phyloP scores from a whole-genome alignment of 208 protist species.

The Novymonas esmeraldas region DNA sequence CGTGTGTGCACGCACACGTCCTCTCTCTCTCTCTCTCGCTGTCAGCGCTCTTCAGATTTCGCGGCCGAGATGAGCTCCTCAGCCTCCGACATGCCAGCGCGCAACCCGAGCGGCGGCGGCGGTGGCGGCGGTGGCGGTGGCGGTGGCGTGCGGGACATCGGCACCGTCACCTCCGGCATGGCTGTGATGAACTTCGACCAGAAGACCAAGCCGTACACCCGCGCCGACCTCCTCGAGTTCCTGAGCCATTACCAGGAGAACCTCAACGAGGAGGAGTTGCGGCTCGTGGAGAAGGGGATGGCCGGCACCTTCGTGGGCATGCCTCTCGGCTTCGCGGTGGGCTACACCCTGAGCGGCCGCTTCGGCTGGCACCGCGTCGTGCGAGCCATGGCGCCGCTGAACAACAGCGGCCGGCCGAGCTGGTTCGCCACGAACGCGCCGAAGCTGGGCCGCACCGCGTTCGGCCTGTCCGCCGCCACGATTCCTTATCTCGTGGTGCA shows the following conservation, averaged over 20 bases:
- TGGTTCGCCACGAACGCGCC: constrained; percentile 40
- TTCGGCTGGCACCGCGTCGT: constrained; percentile 73
- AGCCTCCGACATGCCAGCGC: constrained; percentile 11
- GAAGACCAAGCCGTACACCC: constrained; percentile 85
- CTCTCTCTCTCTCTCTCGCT: constrained; percentile 7
- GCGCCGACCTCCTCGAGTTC: constrained; percentile 74
- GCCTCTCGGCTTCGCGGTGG: constrained; percentile 51
- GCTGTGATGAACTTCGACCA: constrained; percentile 86
- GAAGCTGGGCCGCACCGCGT: constrained; percentile 54
- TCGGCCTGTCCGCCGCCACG: constrained; percentile 55
- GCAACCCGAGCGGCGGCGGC: constrained; percentile 39
- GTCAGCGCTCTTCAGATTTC: not conserved
- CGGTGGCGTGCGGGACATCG: constrained; percentile 78
- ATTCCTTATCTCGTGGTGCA: constrained; percentile 80
- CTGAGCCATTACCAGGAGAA: constrained; percentile 75
- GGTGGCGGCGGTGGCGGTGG: constrained; percentile 72
- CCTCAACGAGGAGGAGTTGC: constrained; percentile 65
- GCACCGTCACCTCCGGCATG: constrained; percentile 87
- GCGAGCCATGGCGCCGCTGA: constrained; percentile 47
- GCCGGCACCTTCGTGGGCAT: constrained; percentile 65
- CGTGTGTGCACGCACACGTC: not conserved
- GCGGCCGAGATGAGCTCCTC: constrained; percentile 22
- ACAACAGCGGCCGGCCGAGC: constrained; percentile 8
- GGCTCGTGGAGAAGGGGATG: constrained; percentile 75
- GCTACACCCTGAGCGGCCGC: constrained; percentile 60